Percentiles rank a stretch among this genome's conserved stretches.
Evolutionary conservation across 208 protist species (phyloP).

Genomic region (Leishmania turanica): DNA sequence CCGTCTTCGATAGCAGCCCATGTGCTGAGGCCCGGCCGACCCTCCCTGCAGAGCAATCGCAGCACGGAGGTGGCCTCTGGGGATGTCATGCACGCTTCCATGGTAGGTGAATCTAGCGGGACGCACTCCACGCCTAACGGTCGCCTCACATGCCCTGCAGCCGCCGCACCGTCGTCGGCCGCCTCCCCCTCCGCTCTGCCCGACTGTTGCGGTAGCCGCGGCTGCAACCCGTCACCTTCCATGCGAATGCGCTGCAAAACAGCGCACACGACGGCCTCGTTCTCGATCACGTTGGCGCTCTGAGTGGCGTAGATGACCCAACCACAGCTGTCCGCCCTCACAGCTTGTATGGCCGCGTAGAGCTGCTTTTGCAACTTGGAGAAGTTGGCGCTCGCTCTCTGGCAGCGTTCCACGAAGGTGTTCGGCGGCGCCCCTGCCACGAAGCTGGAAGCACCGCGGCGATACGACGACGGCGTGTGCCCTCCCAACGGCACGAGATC

Average conservation of each 20-base stretch:
- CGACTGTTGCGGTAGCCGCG: not conserved
- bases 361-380: slow-evolving; percentile 44
- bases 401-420: slow-evolving; percentile 53
- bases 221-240: not conserved
- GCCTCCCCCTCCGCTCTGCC: not conserved
- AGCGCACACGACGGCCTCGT: slow-evolving; percentile 93
- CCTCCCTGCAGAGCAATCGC: slow-evolving; percentile 12
- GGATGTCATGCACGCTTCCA: slow-evolving; percentile 1
- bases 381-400: slow-evolving; percentile 44
- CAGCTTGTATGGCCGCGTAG: slow-evolving; percentile 23
- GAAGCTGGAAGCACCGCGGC: not conserved
- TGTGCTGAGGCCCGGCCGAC: slow-evolving; percentile 40
- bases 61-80: slow-evolving; percentile 20
- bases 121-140: slow-evolving; percentile 30
- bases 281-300: slow-evolving; percentile 94
- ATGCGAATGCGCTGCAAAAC: slow-evolving; percentile 42
- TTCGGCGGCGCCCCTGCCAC: slow-evolving; percentile 27
- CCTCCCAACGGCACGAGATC: not conserved
- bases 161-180: not conserved
- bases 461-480: not conserved
- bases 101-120: slow-evolving; percentile 12
- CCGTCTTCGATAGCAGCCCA: slow-evolving; percentile 69
- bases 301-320: slow-evolving; percentile 94
- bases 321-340: slow-evolving; percentile 32
- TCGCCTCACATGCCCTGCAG: not conserved